Evolutionary conservation across 2,329 filamentous ascomycete species (phyloP).

Genomic region (Clarireedia monteithiana): DNA sequence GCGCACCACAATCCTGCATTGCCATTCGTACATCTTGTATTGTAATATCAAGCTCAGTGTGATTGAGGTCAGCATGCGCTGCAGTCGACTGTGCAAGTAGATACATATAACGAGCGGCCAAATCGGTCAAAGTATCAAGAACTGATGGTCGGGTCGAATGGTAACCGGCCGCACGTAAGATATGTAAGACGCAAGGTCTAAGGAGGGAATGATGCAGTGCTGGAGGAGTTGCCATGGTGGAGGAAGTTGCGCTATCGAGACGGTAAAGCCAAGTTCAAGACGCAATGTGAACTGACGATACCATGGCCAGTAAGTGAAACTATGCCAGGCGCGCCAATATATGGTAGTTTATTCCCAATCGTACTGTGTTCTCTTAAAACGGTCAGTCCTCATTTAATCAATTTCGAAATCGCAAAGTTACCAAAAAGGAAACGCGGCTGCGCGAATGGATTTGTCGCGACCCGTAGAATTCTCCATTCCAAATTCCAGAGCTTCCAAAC

Average conservation of each 20-base stretch:
- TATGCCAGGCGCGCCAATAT: neutral
- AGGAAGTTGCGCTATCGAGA: neutral
- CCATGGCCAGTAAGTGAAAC: conserved; percentile 19
- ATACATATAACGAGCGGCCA: conserved; percentile 73
- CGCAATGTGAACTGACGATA: conserved; percentile 11
- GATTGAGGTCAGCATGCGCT: conserved; percentile 51
- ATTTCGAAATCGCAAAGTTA: neutral
- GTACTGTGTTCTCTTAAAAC: neutral
- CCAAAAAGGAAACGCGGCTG: conserved; percentile 3
- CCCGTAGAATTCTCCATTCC: conserved; percentile 12
- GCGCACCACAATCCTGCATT: conserved; percentile 69
- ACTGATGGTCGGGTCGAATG: conserved; percentile 74
- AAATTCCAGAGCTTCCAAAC: neutral
- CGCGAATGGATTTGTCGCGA: conserved; percentile 1
- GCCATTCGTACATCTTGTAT: conserved; percentile 80
- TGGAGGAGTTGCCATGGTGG: conserved; percentile 34
- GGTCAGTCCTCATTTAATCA: neutral
- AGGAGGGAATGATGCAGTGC: conserved; percentile 68
- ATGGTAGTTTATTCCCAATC: neutral
- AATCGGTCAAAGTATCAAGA: conserved; percentile 79
- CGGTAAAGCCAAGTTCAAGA: conserved; percentile 17
- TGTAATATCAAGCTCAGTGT: conserved; percentile 58
- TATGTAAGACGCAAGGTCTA: conserved; percentile 80
- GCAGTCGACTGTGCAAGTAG: conserved; percentile 68
- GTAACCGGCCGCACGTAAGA: conserved; percentile 86